Conservation (phyloP, 768 basidiomycete species). For the Trametopsis cervina region DNA sequence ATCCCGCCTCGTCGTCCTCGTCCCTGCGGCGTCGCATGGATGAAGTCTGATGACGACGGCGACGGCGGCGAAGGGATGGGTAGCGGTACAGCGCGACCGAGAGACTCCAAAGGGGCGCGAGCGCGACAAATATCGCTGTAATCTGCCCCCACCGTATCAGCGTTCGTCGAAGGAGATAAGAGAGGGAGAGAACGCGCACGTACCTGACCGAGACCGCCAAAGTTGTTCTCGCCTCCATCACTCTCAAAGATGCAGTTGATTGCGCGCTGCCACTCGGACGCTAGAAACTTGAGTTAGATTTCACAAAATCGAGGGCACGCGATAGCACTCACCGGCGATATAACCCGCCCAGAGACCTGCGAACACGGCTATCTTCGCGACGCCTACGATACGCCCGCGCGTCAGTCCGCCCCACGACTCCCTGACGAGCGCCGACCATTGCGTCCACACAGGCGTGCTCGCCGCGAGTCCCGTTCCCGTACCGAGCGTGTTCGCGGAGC, state of each 20-base stretch:
- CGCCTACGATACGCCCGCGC: conserved; percentile 4
- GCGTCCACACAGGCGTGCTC: neutral
- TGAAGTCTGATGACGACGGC: neutral
- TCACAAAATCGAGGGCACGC: too few relatives aligned
- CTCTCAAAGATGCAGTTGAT: conserved; percentile 15
- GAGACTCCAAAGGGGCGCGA: conserved; percentile 20
- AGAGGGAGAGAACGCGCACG: neutral
- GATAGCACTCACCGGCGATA: conserved; percentile 19
- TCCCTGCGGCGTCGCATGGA: neutral
- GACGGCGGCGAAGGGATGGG: conserved; percentile 4
- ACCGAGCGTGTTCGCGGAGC: neutral
- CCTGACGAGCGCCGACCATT: conserved; percentile 2
- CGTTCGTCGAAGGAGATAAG: neutral
- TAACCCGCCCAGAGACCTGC: conserved; percentile 16
- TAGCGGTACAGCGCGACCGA: conserved; percentile 18
- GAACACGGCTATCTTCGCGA: conserved; percentile 14
- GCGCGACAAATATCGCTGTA: conserved; percentile 18
- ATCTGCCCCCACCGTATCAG: too few relatives aligned
- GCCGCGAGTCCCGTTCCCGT: neutral
- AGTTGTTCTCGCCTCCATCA: conserved; percentile 17
- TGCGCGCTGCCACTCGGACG: conserved; percentile 17
- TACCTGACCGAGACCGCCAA: conserved; percentile 21
- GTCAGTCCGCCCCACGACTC: conserved; percentile 7
- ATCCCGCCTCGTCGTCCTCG: neutral
- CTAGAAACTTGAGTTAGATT: too few relatives aligned